These are phyloP conservation scores for Oemleria cerasiformis DNA, from an alignment of 306 rosid species.

Conservation along the genomic window DNA sequence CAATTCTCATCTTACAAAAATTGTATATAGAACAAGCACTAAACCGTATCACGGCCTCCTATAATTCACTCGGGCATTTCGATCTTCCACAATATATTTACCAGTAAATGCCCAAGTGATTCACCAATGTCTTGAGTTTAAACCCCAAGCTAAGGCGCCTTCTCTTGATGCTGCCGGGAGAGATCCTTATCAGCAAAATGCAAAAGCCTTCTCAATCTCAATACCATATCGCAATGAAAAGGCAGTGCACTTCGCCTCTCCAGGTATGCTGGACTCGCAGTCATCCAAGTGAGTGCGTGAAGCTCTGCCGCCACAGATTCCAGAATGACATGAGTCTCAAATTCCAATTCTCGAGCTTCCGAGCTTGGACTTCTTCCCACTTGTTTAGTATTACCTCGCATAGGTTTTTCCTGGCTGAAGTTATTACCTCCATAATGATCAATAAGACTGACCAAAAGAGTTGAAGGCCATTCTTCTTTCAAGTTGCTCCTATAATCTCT, in stretches of 20 bases:
- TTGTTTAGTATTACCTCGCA: constrained; percentile 58
- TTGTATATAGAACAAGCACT: constrained; percentile 30
- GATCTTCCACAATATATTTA: constrained; percentile 16
- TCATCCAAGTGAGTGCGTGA: constrained; percentile 97
- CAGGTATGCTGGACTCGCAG: constrained; percentile 83
- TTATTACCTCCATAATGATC: constrained; percentile 83
- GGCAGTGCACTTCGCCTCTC: constrained; percentile 91
- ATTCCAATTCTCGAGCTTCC: constrained; percentile 74
- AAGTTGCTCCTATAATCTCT: constrained; percentile 65
- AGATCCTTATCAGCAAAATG: constrained; percentile 96
- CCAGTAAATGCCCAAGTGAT: constrained; percentile 12
- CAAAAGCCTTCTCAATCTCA: constrained; percentile 87
- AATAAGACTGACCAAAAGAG: constrained; percentile 80
- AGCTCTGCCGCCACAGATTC: constrained; percentile 93
- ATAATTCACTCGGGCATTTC: constrained; percentile 16
- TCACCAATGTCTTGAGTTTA: constrained; percentile 21
- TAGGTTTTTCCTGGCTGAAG: constrained; percentile 61
- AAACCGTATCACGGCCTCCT: constrained; percentile 29
- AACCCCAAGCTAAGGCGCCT: constrained; percentile 37
- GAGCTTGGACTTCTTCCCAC: constrained; percentile 62
- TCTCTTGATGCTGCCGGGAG: constrained; percentile 57
- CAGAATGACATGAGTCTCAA: constrained; percentile 73
- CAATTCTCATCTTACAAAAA: constrained; percentile 30
- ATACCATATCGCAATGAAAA: constrained; percentile 95
- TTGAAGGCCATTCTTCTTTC: constrained; percentile 95